These are phyloP conservation scores for Cercospora beticola DNA, from an alignment of 2,329 filamentous ascomycete genomes.

Conservation along the genomic window DNA sequence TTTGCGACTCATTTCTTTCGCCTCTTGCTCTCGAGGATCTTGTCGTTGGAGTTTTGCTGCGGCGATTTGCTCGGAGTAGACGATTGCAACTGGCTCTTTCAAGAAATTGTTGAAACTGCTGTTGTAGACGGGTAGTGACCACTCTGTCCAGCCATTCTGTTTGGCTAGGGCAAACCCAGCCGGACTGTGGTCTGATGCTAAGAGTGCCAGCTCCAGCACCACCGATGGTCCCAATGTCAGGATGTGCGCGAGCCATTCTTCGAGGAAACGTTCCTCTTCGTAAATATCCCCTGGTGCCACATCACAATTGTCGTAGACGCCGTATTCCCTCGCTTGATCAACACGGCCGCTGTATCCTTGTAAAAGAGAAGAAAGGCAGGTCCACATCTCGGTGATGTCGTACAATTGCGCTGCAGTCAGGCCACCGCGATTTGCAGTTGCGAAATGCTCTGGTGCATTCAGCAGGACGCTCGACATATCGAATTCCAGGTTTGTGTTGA, in stretches of 20 bases:
- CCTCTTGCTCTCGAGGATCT: conserved; percentile 39
- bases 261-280: conserved; percentile 55
- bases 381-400: conserved; percentile 66
- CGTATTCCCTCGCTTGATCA: conserved; percentile 54
- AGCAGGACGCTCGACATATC: conserved; percentile 56
- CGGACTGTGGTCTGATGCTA: conserved; percentile 40
- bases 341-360: conserved; percentile 56
- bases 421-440: conserved; percentile 55
- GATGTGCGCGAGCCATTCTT: conserved; percentile 62
- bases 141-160: conserved; percentile 57
- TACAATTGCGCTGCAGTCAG: conserved; percentile 58
- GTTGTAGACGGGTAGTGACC: conserved; percentile 50
- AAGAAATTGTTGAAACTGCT: conserved; percentile 58
- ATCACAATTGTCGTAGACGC: conserved; percentile 55
- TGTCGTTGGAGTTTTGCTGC: conserved; percentile 32
- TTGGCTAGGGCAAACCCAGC: conserved; percentile 55
- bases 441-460: conserved; percentile 59
- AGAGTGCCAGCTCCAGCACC: conserved; percentile 52
- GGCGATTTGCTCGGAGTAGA: conserved; percentile 56
- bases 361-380: conserved; percentile 57
- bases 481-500: conserved; percentile 48
- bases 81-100: conserved; percentile 59
- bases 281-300: conserved; percentile 51
- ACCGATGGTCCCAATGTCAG: conserved; percentile 59
- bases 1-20: conserved; percentile 42